Evolutionary conservation across 805 yeast genomes (phyloP), one percentile per base, ranked within the genome.

Genomic region (Starmerella vaccinii): DNA sequence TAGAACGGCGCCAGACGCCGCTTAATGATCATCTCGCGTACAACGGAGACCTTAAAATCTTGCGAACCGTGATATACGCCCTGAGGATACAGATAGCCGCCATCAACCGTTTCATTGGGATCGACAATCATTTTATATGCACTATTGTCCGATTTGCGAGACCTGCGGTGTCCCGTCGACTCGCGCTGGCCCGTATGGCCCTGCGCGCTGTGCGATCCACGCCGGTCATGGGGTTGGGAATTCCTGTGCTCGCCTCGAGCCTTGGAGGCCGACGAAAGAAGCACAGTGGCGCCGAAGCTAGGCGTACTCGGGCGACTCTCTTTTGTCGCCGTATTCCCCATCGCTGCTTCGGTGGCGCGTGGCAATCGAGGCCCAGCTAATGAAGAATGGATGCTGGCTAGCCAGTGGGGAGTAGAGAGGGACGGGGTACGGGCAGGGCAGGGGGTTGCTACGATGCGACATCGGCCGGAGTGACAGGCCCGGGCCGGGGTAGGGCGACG

Each of bases 1-100:
- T 77, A 92, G 64, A 92, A 90, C 1, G 98, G 97, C 0, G 97
- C 88, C 35, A 90, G 61, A 58, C 74, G 76, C 45, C 98, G 74
- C 27, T 77, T 76, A 18, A 80, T 70, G 60, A 90, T 83, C 35
- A 84, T 69, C 16, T 70, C 75, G 48, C 84, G 75, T n/a, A 92
- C 97, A 3, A 82, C 71, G 15, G 76, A 76, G 15, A 84, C 76
- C 60, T 82, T 76, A 68, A 78, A 90, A 64, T 85, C 95, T 58
- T 80, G 81, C 43, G 83, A 80, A 29, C 76, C 71, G 56, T 80
- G 77, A 66, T 90, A 90, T 29, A 84, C 84, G 1, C 97, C 97
- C 66, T 77, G 85, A 0, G 97, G 96, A 1, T 95, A 95, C 56
- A 90, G 68, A 63, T 70, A 88, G 1, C 98, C 98, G 18, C 98